These are phyloP conservation scores for Rhazya stricta DNA, from an alignment of 257 asterid species.

Conservation along the genomic window DNA sequence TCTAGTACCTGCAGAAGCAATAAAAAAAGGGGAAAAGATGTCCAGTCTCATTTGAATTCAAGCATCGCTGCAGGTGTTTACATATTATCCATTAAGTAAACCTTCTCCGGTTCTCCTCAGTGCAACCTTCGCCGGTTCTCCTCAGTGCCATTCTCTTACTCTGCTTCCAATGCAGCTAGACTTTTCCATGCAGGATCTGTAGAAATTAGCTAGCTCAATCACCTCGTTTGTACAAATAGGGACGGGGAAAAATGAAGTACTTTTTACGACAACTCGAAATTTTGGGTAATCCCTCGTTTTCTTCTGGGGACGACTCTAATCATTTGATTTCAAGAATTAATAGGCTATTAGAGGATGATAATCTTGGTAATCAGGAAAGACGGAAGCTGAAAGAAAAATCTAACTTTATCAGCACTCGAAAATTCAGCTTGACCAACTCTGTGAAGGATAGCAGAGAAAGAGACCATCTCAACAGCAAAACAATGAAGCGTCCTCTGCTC, in stretches of 20 bases:
- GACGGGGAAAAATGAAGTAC: background rate
- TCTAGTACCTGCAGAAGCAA: background rate
- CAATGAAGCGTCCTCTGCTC: slow-evolving; percentile 14
- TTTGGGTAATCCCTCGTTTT: slow-evolving; percentile 11
- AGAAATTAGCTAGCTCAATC: background rate
- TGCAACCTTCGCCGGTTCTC: background rate
- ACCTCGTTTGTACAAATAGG: background rate
- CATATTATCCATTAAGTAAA: background rate
- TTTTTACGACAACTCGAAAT: background rate
- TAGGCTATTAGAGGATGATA: background rate
- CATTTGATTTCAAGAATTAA: slow-evolving; percentile 2
- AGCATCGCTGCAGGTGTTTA: background rate
- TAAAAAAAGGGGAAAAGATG: background rate
- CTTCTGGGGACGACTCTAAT: background rate
- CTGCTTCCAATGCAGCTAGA: background rate
- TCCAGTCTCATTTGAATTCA: background rate
- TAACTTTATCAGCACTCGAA: slow-evolving; percentile 65
- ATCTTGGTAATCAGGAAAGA: slow-evolving; percentile 13
- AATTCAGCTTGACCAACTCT: slow-evolving; percentile 51
- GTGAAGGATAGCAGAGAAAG: slow-evolving; percentile 11
- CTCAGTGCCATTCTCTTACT: background rate
- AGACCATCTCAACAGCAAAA: slow-evolving; percentile 24
- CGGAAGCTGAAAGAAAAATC: background rate
- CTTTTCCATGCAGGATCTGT: background rate
- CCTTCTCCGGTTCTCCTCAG: no score